Base-by-base conservation (phyloP, 768 basidiomycete species). In the Leccinum subgranulosum region DNA sequence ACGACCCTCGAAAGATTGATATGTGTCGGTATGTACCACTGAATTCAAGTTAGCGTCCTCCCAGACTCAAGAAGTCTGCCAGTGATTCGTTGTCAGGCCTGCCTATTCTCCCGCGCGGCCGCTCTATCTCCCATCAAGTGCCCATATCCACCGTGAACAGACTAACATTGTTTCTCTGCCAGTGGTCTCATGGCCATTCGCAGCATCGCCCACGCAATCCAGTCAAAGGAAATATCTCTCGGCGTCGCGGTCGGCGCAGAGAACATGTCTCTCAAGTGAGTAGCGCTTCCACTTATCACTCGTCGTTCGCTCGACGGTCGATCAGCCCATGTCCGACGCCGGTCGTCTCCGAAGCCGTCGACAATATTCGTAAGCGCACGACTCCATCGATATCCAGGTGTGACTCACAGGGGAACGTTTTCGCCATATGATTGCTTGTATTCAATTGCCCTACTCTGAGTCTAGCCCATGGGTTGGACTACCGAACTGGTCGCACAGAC, bases 141-240 rank as follows among this genome's bases (percentile, higher is more conserved):
- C 89, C 95, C n/a, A 81, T 98, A 60, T 90, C 90, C 27, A 88
- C 90, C 10, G 84, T 98, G 54, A 99, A 99, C 73, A 80, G 96
- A 56, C 82, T 98, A 51, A n/a, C n/a, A n/a, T n/a, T 99, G 96
- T 73, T 91, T 93, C 2, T 95, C 94, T 0, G n/a, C n/a, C n/a
- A n/a, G n/a, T n/a, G 94, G 95, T 23, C 79, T 98, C 50, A 92
- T 95, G 83, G 88, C 96, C 23, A 87, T 98, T 60, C 85, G 91
- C 57, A 85, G 79, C 69, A 90, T 98, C 50, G 93, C 94, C 17
- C 88, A 96, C 71, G 82, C 88, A 56, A 94, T 98, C 64, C 81
- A 86, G 60, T 74, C 85, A 7, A 89, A 90, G 23, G 92, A 98
- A 66, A 86, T 87, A 27, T 86, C 89, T 27, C 78, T 98, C 46